Evolutionary conservation across 345 rosid genomes (phyloP), one percentile per base, ranked within the genome.

Genomic region (Melaleuca alternifolia): DNA sequence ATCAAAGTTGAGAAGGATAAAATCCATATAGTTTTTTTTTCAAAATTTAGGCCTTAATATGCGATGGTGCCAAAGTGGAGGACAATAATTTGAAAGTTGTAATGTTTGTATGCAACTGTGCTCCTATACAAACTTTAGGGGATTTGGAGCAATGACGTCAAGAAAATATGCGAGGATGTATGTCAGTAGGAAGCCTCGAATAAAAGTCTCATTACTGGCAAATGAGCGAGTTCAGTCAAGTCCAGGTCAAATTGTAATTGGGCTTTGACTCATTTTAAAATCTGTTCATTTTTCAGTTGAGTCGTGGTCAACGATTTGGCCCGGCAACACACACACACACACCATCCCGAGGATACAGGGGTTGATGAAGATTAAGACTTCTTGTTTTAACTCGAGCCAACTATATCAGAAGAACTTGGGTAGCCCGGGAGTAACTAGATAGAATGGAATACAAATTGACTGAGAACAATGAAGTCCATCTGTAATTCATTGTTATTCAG

Each of bases 311-410:
- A 61, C 2, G 4, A 61, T 28, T 61, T 61, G 5, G n/a, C 37
- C 20, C 75, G 12, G 1, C 75, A 12, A 61, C n/a, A 61, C 37
- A n/a, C 37, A 61, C 37, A n/a, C 37, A 41, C 2, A 26, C 65
- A 11, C 11, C 8, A 1, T 59, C 28, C 5, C 3, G 26, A 6
- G 6, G 33, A 57, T 0, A 57, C 0, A 1, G 1, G 0, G 0
- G 2, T 57, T 2, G 8, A 11, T 26, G 41, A 57, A 57, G n/a
- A 57, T 57, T 11, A 26, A 11, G 65, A 57, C 26, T 57, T 30
- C 65, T 57, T 57, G 13, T 26, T 26, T 26, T 57, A 57, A 57
- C 65, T 26, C 8, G 3, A 57, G 11, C 11, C 7, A 0, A 26
- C 28, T 57, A 26, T 11, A 11, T 11, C n/a, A 14, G 65, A 26